Conservation (phyloP, 73 alveolate genomes). For the Tetrahymena borealis region DNA sequence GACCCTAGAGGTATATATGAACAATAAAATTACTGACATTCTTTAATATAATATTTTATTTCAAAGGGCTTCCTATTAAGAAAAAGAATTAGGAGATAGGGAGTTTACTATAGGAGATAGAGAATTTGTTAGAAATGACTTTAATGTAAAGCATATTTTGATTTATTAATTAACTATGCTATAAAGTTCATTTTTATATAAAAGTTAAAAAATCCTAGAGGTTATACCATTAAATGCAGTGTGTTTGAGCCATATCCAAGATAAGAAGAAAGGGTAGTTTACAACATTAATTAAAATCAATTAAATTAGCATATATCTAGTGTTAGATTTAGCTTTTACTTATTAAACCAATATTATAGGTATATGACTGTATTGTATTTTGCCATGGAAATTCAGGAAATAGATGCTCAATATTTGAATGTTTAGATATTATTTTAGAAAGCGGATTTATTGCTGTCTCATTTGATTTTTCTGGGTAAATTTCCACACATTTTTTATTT, state of each 20-base stretch:
- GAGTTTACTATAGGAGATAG: neutral
- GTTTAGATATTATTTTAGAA: neutral
- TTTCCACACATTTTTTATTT: neutral
- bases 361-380: neutral
- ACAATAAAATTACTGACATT: neutral
- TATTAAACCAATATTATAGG: neutral
- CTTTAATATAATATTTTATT: neutral
- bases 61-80: neutral
- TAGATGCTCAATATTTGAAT: neutral
- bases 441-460: neutral
- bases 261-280: neutral
- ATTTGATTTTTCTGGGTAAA: neutral
- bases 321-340: neutral
- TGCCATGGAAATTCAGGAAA: slow-evolving; percentile 1
- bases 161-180: too few species aligned
- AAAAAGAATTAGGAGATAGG: neutral
- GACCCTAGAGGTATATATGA: neutral
- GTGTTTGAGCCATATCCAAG: neutral
- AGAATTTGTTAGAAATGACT: neutral
- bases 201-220: neutral
- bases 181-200: too few species aligned
- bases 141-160: neutral
- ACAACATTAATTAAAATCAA: neutral
- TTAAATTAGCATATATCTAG: neutral
- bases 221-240: neutral